Evolutionary conservation across 306 rosid species (phyloP).

Genomic region (Betula pendula): DNA sequence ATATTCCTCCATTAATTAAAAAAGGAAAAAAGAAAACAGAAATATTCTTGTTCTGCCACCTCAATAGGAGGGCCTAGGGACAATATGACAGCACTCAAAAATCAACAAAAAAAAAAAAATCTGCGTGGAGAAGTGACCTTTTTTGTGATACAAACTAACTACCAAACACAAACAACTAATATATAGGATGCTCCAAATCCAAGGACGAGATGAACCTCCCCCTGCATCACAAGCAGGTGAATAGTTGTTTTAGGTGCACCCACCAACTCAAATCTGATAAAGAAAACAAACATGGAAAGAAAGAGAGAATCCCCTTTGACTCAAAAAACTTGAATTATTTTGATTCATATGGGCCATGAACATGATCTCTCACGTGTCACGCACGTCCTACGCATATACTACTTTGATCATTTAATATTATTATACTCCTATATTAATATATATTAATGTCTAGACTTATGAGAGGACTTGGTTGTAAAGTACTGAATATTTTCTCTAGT

Average conservation of each 20-base stretch:
- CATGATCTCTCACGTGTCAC: constrained; percentile 17
- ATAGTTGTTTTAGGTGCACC: constrained; percentile 11
- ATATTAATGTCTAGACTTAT: not conserved
- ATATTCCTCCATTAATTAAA: too few relatives aligned
- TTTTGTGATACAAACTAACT: not conserved
- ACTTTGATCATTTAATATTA: not conserved
- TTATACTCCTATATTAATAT: not conserved
- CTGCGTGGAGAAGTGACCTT: not conserved
- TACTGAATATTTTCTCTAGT: not conserved
- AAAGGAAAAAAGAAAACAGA: not conserved
- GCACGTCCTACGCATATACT: not conserved
- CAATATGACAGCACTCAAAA: not conserved
- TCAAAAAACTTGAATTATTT: constrained; percentile 9
- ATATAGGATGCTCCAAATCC: not conserved
- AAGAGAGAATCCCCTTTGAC: constrained; percentile 20
- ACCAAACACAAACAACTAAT: constrained; percentile 9
- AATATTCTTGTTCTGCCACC: not conserved
- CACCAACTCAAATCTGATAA: constrained; percentile 19
- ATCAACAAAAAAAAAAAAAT: not conserved
- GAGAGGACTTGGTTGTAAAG: constrained; percentile 7
- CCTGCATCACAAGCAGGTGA: not conserved
- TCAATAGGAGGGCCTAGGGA: constrained; percentile 2
- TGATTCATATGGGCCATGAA: not conserved
- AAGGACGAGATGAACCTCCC: constrained; percentile 9
- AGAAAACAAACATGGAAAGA: constrained; percentile 18